These are phyloP conservation scores for Lactarius deliciosus DNA, from an alignment of 768 basidiomycete genomes.

Conservation along the genomic window DNA sequence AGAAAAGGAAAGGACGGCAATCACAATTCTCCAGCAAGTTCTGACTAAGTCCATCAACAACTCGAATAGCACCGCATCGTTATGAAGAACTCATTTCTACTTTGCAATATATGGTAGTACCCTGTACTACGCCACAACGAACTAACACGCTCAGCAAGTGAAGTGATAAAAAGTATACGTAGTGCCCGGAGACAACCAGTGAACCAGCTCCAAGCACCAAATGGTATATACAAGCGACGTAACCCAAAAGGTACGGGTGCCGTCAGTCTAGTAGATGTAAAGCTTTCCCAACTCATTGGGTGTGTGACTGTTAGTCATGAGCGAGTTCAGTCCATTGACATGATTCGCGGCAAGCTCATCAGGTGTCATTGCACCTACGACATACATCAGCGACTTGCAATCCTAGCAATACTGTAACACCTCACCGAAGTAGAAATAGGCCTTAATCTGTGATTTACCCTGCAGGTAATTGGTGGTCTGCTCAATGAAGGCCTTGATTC, in stretches of 20 bases:
- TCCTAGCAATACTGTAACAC: slow-evolving; percentile 30
- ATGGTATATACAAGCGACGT: not conserved
- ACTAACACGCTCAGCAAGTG: not conserved
- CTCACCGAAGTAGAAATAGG: slow-evolving; percentile 62
- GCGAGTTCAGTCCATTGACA: slow-evolving; percentile 54
- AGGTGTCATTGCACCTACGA: slow-evolving; percentile 51
- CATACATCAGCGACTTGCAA: not conserved
- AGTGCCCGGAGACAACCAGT: slow-evolving; percentile 8
- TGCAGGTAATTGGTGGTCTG: slow-evolving; percentile 49
- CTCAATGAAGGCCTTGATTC: slow-evolving; percentile 52
- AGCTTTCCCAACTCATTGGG: slow-evolving; percentile 53
- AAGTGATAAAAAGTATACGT: not conserved
- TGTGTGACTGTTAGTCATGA: slow-evolving; percentile 46
- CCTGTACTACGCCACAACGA: slow-evolving; percentile 18
- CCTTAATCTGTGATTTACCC: slow-evolving; percentile 40
- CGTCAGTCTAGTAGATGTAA: slow-evolving; percentile 43
- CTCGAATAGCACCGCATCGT: not conserved
- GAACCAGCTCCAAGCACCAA: slow-evolving; percentile 10
- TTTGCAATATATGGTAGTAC: slow-evolving; percentile 3
- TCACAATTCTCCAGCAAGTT: not conserved
- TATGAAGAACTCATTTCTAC: not conserved
- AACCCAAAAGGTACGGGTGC: slow-evolving; percentile 1
- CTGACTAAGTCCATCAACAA: not conserved
- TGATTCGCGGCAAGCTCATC: slow-evolving; percentile 39
- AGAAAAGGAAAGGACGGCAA: not conserved